Conservation (phyloP, 192 early-diverging fungal genomes). For the Podila epigama region DNA sequence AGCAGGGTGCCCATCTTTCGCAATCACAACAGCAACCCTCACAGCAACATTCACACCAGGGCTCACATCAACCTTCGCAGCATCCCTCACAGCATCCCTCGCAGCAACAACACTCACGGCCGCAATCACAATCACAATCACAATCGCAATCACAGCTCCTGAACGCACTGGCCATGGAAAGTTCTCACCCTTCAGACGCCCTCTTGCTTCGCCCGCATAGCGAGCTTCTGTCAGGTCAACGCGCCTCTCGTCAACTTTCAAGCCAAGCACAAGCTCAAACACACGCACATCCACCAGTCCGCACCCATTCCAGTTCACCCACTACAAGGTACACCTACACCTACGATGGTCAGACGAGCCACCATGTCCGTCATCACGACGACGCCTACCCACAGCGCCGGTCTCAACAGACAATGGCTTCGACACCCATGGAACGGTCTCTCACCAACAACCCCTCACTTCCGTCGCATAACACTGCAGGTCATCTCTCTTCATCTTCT, state of each 20-base stretch:
- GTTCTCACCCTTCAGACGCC: not conserved
- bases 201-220: too few relatives aligned
- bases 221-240: too few relatives aligned
- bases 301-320: not conserved
- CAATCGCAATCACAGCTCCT: not conserved
- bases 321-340: not conserved
- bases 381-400: not conserved
- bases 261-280: too few relatives aligned
- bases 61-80: not conserved
- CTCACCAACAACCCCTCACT: conserved; percentile 20
- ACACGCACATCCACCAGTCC: not conserved
- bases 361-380: not conserved
- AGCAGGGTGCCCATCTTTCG: conserved; percentile 3
- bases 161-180: not conserved
- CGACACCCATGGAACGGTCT: conserved; percentile 40
- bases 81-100: not conserved
- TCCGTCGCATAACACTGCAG: conserved; percentile 1
- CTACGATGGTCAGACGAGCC: too few relatives aligned
- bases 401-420: not conserved
- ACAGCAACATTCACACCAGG: not conserved
- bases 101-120: not conserved
- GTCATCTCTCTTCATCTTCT: not conserved
- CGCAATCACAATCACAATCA: not conserved
- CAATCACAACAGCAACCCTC: not conserved
- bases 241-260: not conserved